Evolutionary conservation across 257 asterid species (phyloP), one percentile per base, ranked within the genome.

Genomic region (Vinca minor): DNA sequence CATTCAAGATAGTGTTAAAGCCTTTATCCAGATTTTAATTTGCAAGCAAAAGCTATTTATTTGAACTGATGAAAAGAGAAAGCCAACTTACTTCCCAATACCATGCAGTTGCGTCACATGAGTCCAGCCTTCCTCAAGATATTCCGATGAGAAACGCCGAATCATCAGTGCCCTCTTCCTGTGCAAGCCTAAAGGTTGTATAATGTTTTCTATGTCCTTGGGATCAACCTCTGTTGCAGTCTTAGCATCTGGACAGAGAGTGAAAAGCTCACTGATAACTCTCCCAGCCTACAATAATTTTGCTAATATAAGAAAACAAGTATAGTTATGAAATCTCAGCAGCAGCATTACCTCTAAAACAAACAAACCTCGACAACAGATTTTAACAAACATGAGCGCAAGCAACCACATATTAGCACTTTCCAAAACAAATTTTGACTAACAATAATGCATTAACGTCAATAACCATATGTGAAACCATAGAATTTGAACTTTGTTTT

Each of bases 81-180:
- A 46, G 36, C 68, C 35, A 63, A 69, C 93, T 67, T 78, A 84
- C 94, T 91, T 91, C 73, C 96, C 98, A 72, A 91, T 74, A 58
- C 96, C 95, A 71, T 77, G 69, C 49, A 91, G 84, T 18, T 91
- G 63, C 6, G 98, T 86, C 48, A 86, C 96, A 67, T 86, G 83
- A 66, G 88, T 84, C 96, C 96, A 88, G 66, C 70, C 74, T 21
- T 81, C 77, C 26, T 49, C 59, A 54, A 91, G 50, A 78, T 91
- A 91, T 61, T 84, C 85, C 23, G 28, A 41, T 53, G 96, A 88
- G 59, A 88, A 70, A 23, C 66, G 79, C 39, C 74, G 74, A 67
- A 91, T 88, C 68, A 67, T 80, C 10, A 18, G 13, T 39, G 96
- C 71, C 77, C 95, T 81, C 77, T 83, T 88, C 74, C 20, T 81